Evolutionary conservation across 2,329 filamentous ascomycete species (phyloP).

Genomic region (Xylaria sp.): DNA sequence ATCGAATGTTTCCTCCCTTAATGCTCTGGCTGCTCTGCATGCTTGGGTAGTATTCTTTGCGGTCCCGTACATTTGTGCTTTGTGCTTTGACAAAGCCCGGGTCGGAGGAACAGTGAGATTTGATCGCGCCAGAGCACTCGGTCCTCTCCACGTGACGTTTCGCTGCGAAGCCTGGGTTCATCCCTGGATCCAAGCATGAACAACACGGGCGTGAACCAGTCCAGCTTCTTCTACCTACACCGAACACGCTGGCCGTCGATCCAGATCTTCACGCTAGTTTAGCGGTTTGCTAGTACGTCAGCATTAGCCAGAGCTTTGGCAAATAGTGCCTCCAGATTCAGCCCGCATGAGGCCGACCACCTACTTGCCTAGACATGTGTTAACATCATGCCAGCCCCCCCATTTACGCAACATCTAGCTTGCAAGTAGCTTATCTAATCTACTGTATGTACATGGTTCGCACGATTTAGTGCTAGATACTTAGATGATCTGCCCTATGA

Average conservation of each 20-base stretch:
- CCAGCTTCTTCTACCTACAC: too few relatives aligned
- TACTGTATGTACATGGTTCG: not conserved
- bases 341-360: not conserved
- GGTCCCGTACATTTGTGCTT: not conserved
- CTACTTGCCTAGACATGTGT: too few relatives aligned
- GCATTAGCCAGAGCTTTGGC: not conserved
- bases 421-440: not conserved
- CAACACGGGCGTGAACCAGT: not conserved
- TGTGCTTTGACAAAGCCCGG: not conserved
- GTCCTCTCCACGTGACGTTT: not conserved
- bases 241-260: too few relatives aligned
- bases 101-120: not conserved
- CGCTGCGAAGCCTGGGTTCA: not conserved
- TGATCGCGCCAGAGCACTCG: not conserved
- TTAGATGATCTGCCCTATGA: not conserved
- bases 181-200: not conserved
- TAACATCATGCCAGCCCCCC: too few relatives aligned
- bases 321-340: too few relatives aligned
- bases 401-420: too few relatives aligned
- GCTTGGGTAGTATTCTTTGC: not conserved
- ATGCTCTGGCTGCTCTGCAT: not conserved
- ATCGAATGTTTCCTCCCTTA: slow-evolving; percentile 8
- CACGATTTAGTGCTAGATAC: not conserved
- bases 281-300: not conserved
- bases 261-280: not conserved